A percentile compares a stretch with the other conserved stretches of the same genome.
Evolutionary conservation across 768 basidiomycete species (phyloP).

Genomic region (Leccinum uliginosum): DNA sequence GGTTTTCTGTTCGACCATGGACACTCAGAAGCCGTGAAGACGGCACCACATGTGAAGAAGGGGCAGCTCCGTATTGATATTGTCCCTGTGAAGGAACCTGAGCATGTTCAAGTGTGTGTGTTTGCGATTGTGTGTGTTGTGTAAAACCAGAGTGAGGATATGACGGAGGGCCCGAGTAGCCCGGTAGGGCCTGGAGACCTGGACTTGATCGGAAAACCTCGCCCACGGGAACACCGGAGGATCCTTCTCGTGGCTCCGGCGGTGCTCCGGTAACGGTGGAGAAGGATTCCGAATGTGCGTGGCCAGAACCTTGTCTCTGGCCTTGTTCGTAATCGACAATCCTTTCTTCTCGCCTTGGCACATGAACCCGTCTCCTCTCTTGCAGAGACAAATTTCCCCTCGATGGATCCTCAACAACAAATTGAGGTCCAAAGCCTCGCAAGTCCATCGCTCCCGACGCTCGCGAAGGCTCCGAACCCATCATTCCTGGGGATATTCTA

Average conservation of each 20-base stretch:
- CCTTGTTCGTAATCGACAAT: neutral
- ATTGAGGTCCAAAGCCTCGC: neutral
- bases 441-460: neutral
- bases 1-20: constrained; percentile 1
- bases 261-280: constrained; percentile 24
- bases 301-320: constrained; percentile 1
- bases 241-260: constrained; percentile 4
- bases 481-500: constrained; percentile 13
- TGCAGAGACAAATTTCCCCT: neutral
- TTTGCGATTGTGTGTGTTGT: constrained; percentile 7
- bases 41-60: constrained; percentile 2
- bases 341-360: neutral
- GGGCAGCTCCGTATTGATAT: constrained; percentile 2
- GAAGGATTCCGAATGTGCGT: constrained; percentile 22
- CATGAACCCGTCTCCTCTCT: neutral
- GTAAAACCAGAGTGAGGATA: constrained; percentile 1
- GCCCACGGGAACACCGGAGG: neutral
- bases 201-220: neutral
- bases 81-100: constrained; percentile 8
- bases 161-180: constrained; percentile 1
- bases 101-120: neutral
- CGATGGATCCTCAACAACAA: neutral
- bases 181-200: neutral
- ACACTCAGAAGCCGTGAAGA: neutral
- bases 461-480: constrained; percentile 11